Evolutionary conservation across 305 asterid genomes (phyloP), one percentile per base, ranked within the genome.

Genomic region (Salvia sclarea): DNA sequence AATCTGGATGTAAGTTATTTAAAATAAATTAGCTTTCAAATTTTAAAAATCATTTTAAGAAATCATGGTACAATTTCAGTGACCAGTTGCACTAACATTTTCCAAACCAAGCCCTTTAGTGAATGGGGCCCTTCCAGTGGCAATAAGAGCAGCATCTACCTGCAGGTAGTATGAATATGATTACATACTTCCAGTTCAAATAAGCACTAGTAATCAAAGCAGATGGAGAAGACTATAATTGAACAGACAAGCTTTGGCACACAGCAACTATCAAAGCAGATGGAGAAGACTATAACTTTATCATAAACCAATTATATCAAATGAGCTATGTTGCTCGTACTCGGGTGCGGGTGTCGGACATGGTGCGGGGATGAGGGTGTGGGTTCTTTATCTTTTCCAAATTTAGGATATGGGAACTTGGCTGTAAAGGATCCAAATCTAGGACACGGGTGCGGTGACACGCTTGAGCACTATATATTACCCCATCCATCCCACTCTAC

Each of bases 101-200:
- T 90, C 97, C 86, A 93, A 73, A 68, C 98, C 97, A 80, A 93
- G 96, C 79, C 97, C 98, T 69, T 83, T 83, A 8, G 98, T 90
- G 72, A 93, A 93, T 58, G 98, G 98, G 69, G 95, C 92, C 79
- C 97, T 88, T 78, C 98, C 97, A 2, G 98, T 93, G 55, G 98
- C 97, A 82, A 93, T 93, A 66, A 93, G 94, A 60, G 97, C 96
- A 37, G 97, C 97, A 85, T 93, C 98, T 49, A 93, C 97, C 98
- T 93, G 93, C 75, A 74, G 69, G 61, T 31, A 61, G 33, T 30
- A 76, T 72, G 28, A 73, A 78, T 64, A 38, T 67, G 62, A 61
- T 68, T 8, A 69, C n/a, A 45, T 61, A 65, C 45, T 37, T 11
- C 14, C 43, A 47, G 13, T 35, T 31, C 38, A 65, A 43, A 40